These are phyloP conservation scores for Coemansia sp. DNA, from an alignment of 192 early-diverging fungal species.

Conservation along the genomic window DNA sequence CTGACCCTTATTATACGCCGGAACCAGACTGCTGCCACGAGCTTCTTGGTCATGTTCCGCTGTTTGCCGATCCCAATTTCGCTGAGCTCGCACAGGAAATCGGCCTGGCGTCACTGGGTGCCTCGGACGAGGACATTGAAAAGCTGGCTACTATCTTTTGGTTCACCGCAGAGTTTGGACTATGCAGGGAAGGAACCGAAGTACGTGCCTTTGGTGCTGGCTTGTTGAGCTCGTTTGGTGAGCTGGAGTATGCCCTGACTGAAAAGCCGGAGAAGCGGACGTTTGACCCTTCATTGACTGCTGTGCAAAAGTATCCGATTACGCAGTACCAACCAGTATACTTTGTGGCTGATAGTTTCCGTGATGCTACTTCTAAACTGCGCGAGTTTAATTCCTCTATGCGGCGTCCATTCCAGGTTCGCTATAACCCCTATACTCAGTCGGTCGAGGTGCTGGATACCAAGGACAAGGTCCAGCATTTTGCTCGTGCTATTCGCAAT, in stretches of 20 bases:
- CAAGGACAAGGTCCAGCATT: conserved; percentile 84
- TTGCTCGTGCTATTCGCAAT: conserved; percentile 74
- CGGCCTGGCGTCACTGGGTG: conserved; percentile 90
- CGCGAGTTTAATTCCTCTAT: conserved; percentile 78
- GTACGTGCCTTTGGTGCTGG: conserved; percentile 92
- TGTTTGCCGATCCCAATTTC: conserved; percentile 86
- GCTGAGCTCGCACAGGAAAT: conserved; percentile 95
- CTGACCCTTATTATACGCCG: conserved; percentile 89
- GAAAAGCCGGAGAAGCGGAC: conserved; percentile 76
- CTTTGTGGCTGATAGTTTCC: conserved; percentile 94
- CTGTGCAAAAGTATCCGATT: conserved; percentile 79
- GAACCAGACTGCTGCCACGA: conserved; percentile 97
- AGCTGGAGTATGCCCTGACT: conserved; percentile 86
- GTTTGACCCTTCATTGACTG: conserved; percentile 84
- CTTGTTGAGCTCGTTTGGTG: conserved; percentile 91
- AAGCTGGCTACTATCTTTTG: conserved; percentile 90
- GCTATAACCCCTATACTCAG: conserved; percentile 92
- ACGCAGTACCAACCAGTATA: conserved; percentile 94
- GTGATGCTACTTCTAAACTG: conserved; percentile 88
- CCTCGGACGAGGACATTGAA: conserved; percentile 88
- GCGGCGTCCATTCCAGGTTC: conserved; percentile 85
- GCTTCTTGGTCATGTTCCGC: conserved; percentile 85
- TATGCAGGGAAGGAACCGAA: conserved; percentile 70
- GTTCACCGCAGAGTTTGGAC: conserved; percentile 95
- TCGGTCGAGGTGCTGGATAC: conserved; percentile 88